These are phyloP conservation scores for Lipomyces anomalus DNA, from an alignment of 805 yeast species.

Conservation along the genomic window DNA sequence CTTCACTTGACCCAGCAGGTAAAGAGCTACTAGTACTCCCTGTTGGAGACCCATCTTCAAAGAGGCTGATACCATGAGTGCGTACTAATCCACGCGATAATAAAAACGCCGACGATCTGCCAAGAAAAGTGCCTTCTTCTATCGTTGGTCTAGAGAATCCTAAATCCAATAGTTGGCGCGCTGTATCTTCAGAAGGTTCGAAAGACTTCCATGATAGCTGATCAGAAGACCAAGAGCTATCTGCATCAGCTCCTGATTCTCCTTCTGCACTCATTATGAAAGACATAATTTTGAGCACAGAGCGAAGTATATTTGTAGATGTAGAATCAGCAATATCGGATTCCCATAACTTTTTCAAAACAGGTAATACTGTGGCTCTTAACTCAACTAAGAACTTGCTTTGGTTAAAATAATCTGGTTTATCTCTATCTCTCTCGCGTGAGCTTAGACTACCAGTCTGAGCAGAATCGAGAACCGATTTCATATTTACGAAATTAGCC, in stretches of 20 bases:
- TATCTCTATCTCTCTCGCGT: slow-evolving; percentile 24
- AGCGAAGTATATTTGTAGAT: slow-evolving; percentile 12
- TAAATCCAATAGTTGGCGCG: slow-evolving; percentile 22
- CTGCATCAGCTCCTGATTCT: slow-evolving; percentile 10
- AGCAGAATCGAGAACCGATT: slow-evolving; percentile 29
- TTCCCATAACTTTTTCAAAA: slow-evolving; percentile 15
- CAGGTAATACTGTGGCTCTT: slow-evolving; percentile 26
- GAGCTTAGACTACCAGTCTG: slow-evolving; percentile 26
- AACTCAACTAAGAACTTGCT: slow-evolving; percentile 32
- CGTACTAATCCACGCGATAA: no score
- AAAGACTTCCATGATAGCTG: slow-evolving; percentile 12
- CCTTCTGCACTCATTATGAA: slow-evolving; percentile 18
- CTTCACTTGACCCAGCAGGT: no score
- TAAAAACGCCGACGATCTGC: no score
- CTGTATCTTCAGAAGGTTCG: slow-evolving; percentile 27
- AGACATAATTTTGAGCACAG: slow-evolving; percentile 10
- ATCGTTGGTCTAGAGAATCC: slow-evolving; percentile 20
- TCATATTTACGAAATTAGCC: slow-evolving; percentile 23
- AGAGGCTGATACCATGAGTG: no score
- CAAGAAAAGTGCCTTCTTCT: no score
- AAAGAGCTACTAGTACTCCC: no score
- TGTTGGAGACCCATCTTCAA: no score
- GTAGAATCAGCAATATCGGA: slow-evolving; percentile 7
- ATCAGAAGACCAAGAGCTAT: slow-evolving; percentile 12
- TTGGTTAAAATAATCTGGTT: slow-evolving; percentile 28